These are phyloP conservation scores for Hydrangea macrophylla DNA, from an alignment of 148 eudicot genomes.

Conservation along the genomic window DNA sequence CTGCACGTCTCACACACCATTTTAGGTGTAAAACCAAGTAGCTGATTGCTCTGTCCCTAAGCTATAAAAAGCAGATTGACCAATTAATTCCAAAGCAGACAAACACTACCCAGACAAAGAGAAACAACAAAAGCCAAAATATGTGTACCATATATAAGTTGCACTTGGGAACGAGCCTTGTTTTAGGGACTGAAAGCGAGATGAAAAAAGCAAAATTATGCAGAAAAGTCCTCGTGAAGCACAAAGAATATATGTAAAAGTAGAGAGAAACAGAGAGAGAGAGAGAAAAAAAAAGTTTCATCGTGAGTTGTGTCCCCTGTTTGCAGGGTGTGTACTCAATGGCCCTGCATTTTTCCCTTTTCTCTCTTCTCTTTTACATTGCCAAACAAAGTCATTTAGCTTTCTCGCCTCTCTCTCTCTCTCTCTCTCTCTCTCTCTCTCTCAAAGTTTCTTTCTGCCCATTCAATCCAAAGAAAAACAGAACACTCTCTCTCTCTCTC, in stretches of 20 bases:
- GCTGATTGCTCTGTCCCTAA: no score
- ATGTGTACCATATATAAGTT: neutral
- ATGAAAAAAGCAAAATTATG: constrained; percentile 19
- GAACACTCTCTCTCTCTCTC: neutral
- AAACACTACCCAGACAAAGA: constrained; percentile 22
- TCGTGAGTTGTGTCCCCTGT: constrained; percentile 39
- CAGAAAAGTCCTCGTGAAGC: constrained; percentile 31
- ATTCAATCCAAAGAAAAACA: no score
- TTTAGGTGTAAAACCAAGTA: no score
- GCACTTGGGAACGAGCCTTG: constrained; percentile 17
- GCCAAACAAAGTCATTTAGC: constrained; percentile 13
- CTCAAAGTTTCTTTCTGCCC: no score
- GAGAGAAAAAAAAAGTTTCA: constrained; percentile 15
- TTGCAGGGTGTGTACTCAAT: constrained; percentile 31
- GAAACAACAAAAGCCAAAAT: constrained; percentile 23
- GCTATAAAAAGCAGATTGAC: no score
- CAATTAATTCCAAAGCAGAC: constrained; percentile 16
- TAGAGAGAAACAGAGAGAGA: no score
- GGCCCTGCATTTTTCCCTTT: neutral
- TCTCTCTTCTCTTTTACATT: constrained; percentile 9
- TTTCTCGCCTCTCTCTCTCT: constrained; percentile 11
- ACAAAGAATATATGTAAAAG: constrained; percentile 30
- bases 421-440: neutral
- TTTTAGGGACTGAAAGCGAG: constrained; percentile 34
- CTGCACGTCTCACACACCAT: no score